Evolutionary conservation across 2,329 filamentous ascomycete genomes (phyloP).

Genomic region (Hypocreales sp.): DNA sequence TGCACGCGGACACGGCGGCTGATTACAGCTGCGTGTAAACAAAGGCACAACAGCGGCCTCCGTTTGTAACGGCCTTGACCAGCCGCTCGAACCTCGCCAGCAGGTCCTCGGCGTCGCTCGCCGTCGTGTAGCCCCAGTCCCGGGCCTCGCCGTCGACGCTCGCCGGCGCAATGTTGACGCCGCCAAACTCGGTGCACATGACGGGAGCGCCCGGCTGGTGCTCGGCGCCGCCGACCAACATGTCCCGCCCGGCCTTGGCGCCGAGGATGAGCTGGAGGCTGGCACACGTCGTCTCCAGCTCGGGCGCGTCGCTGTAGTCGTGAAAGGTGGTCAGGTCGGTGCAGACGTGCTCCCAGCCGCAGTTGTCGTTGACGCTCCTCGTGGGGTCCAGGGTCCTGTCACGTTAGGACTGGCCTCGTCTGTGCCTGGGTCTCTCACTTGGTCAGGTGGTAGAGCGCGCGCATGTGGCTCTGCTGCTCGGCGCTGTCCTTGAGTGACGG

Average conservation of each 20-base stretch:
- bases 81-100: slow-evolving; percentile 41
- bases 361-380: slow-evolving; percentile 54
- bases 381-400: slow-evolving; percentile 39
- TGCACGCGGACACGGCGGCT: neutral
- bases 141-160: slow-evolving; percentile 17
- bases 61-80: slow-evolving; percentile 39
- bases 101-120: slow-evolving; percentile 41
- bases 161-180: slow-evolving; percentile 46
- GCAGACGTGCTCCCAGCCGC: slow-evolving; percentile 53
- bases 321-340: slow-evolving; percentile 54
- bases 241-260: slow-evolving; percentile 31
- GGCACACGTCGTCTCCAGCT: slow-evolving; percentile 37
- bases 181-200: slow-evolving; percentile 53
- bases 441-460: slow-evolving; percentile 46
- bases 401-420: no score
- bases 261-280: slow-evolving; percentile 37
- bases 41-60: slow-evolving; percentile 42
- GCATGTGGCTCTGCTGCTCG: slow-evolving; percentile 48
- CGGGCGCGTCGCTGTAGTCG: slow-evolving; percentile 45
- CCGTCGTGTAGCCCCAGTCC: slow-evolving; percentile 57
- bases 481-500: slow-evolving; percentile 36
- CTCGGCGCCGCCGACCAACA: slow-evolving; percentile 39
- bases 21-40: slow-evolving; percentile 49
- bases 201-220: slow-evolving; percentile 41
- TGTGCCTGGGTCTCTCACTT: slow-evolving; percentile 35